phyloP scores from a whole-genome alignment of 2,329 filamentous ascomycete species.

The Pezicula rhizophila region DNA sequence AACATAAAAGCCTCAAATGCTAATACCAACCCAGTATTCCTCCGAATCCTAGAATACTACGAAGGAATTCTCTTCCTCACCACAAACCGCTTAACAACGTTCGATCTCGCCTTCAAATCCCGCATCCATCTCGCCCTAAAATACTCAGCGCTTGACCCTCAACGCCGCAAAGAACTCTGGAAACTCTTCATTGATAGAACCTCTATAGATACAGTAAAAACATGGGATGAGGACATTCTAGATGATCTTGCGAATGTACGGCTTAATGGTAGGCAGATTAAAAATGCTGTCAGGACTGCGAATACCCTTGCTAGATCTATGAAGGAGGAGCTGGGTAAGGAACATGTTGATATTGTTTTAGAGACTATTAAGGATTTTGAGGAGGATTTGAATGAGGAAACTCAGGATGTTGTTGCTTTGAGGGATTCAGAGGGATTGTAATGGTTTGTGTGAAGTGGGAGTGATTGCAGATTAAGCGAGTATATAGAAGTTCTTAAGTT shows the following conservation, averaged over 20 bases:
- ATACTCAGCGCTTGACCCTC: constrained; percentile 19
- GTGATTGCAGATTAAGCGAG: no score
- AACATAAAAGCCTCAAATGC: no score
- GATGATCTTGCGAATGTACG: neutral
- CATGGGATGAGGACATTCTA: neutral
- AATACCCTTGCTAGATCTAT: neutral
- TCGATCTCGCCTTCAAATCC: constrained; percentile 28
- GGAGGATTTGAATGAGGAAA: constrained; percentile 4
- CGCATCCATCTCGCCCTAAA: constrained; percentile 26
- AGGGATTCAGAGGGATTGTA: no score
- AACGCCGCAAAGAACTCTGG: constrained; percentile 17
- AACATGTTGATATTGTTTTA: constrained; percentile 2
- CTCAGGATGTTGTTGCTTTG: neutral
- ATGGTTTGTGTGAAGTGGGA: no score
- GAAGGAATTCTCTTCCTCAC: constrained; percentile 33
- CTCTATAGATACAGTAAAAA: neutral
- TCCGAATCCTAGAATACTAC: constrained; percentile 32
- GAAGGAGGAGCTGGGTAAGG: neutral
- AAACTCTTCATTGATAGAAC: constrained; percentile 6
- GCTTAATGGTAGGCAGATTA: constrained; percentile 1
- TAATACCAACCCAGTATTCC: constrained; percentile 14
- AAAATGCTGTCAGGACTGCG: constrained; percentile 1
- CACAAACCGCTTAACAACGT: constrained; percentile 21
- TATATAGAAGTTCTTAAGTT: no score
- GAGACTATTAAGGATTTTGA: constrained; percentile 4